These are phyloP conservation scores for Centella asiatica DNA, from an alignment of 129 eudicot genomes.

Conservation along the genomic window DNA sequence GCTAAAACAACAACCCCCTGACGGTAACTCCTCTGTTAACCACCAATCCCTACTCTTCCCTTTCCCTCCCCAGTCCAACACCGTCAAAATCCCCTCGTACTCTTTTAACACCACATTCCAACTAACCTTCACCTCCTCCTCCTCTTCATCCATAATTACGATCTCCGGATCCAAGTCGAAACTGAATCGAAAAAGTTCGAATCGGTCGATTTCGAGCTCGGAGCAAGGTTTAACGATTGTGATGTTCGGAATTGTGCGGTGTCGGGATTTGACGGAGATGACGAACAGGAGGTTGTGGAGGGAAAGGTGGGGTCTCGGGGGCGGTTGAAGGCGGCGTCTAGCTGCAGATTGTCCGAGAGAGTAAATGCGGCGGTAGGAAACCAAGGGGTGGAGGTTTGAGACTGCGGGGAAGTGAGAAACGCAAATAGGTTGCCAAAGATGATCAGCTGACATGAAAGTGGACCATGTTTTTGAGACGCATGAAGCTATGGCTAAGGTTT, in stretches of 20 bases:
- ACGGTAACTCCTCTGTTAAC: constrained; percentile 73
- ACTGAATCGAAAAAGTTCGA: constrained; percentile 39
- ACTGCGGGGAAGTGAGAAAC: constrained; percentile 51
- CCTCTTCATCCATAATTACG: constrained; percentile 25
- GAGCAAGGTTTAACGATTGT: constrained; percentile 21
- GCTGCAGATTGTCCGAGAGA: constrained; percentile 38
- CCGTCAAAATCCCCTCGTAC: constrained; percentile 47
- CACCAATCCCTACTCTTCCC: constrained; percentile 48
- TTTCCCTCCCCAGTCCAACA: constrained; percentile 60
- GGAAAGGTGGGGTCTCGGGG: constrained; percentile 35
- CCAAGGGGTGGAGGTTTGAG: constrained; percentile 35
- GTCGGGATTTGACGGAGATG: constrained; percentile 27
- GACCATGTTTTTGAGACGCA: constrained; percentile 62
- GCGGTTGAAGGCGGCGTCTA: constrained; percentile 35
- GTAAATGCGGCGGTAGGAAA: constrained; percentile 40
- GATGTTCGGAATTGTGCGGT: constrained; percentile 15
- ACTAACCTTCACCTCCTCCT: constrained; percentile 38
- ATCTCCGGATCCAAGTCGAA: constrained; percentile 32
- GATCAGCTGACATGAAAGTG: constrained; percentile 56
- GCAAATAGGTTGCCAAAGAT: constrained; percentile 61
- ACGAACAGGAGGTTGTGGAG: constrained; percentile 33
- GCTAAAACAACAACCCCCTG: constrained; percentile 49
- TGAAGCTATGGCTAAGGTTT: constrained; percentile 45
- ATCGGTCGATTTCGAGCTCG: constrained; percentile 13
- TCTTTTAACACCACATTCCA: constrained; percentile 54